Percentiles rank a stretch among this genome's conserved stretches.
These are phyloP conservation scores for Aspergillus latus DNA, from an alignment of 2,329 filamentous ascomycete species.

Conservation along the genomic window DNA sequence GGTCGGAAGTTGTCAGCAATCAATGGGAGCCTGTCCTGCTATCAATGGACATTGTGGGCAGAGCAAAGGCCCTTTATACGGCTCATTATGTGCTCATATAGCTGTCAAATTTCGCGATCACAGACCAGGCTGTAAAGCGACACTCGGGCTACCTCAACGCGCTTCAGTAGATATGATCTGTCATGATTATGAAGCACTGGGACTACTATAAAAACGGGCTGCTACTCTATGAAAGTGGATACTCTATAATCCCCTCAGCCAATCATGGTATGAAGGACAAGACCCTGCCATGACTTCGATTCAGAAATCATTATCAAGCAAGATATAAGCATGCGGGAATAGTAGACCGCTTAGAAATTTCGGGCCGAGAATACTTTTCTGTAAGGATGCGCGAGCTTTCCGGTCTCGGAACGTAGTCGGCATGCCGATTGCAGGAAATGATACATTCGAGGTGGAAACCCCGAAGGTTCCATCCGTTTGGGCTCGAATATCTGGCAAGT, in stretches of 20 bases:
- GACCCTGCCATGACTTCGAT: not conserved
- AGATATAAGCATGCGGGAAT: not conserved
- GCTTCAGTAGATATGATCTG: not conserved
- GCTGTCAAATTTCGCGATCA: not conserved
- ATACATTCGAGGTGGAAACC: not conserved
- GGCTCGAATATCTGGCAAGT: too few species aligned
- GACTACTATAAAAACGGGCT: not conserved
- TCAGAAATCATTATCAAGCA: not conserved
- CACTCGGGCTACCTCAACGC: not conserved
- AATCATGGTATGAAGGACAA: not conserved
- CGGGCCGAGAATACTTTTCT: not conserved
- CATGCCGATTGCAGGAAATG: not conserved
- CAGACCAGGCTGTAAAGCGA: too few species aligned
- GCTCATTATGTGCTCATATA: not conserved
- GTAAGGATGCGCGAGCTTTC: not conserved
- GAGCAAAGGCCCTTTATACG: not conserved
- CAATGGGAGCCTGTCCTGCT: not conserved
- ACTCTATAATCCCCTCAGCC: not conserved
- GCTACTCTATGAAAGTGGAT: not conserved
- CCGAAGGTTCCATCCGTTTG: too few species aligned
- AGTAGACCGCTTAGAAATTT: not conserved
- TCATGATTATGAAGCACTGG: conserved; percentile 1
- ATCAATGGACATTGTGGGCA: not conserved
- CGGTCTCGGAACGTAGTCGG: not conserved
- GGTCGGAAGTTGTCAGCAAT: not conserved